Conservation (phyloP, 2,329 filamentous ascomycete genomes). For the Colletotrichum brevisporum region DNA sequence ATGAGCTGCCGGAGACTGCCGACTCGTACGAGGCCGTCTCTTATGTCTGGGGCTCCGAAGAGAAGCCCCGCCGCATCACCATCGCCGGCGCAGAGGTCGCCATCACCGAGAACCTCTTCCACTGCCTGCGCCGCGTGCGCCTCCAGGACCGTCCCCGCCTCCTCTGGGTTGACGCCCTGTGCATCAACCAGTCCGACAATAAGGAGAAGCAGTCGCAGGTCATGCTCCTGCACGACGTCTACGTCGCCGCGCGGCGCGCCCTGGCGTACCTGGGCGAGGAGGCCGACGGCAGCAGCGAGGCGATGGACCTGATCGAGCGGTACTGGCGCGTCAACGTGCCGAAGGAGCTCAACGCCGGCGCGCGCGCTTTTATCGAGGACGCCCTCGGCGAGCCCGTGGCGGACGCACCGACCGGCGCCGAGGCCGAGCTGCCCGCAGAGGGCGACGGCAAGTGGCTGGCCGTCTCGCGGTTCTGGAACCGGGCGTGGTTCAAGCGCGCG, state of each 20-base stretch:
- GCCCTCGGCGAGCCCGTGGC: conserved; percentile 21
- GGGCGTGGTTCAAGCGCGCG: conserved; percentile 46
- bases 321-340: conserved; percentile 36
- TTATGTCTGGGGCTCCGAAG: conserved; percentile 39
- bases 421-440: conserved; percentile 25
- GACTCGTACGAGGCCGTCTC: conserved; percentile 40
- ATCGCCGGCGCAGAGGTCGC: conserved; percentile 7
- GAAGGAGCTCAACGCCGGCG: conserved; percentile 32
- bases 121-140: conserved; percentile 36
- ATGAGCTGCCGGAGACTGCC: conserved; percentile 23
- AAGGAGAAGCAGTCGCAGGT: conserved; percentile 41
- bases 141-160: conserved; percentile 24
- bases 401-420: conserved; percentile 17
- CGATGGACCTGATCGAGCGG: conserved; percentile 32
- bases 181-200: conserved; percentile 42
- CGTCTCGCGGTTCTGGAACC: conserved; percentile 40
- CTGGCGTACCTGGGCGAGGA: conserved; percentile 48
- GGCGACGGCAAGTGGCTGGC: conserved; percentile 29
- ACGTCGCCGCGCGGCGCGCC: conserved; percentile 42
- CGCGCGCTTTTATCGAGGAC: conserved; percentile 29
- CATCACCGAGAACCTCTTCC: conserved; percentile 35
- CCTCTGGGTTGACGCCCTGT: conserved; percentile 44
- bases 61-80: conserved; percentile 28
- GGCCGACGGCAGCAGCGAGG: conserved; percentile 34
- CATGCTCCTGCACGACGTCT: conserved; percentile 41